Evolutionary conservation across 768 basidiomycete genomes (phyloP), one percentile per base, ranked within the genome.

Genomic region (Russula vinacea): DNA sequence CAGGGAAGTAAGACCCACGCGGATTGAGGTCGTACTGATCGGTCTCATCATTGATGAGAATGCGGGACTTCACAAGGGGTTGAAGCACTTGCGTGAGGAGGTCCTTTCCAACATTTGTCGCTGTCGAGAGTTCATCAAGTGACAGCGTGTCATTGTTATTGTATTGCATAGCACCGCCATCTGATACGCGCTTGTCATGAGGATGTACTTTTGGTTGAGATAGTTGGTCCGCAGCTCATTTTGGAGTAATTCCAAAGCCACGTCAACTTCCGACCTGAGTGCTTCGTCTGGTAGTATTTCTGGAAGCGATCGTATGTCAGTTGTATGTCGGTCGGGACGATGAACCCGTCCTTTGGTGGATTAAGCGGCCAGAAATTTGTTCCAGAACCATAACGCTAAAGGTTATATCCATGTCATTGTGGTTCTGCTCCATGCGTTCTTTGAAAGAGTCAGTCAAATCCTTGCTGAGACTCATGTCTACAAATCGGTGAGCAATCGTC

Each of bases 161-260:
- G 80, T 93, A 99, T 73, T 94, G 94, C 64, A 94, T 42, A 98
- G 80, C n/a, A 98, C 88, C 11, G 92, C 91, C 84, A 91, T 92
- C 76, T 99, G 97, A 76, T 90, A 98, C 10, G 94, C 85, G 70
- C 91, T 94, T 37, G 92, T 93, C 87, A 94, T 92, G 73, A 98
- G 78, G 70, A 96, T 94, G 78, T 98, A 98, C 76, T 94, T 97
- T 76, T 94, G 93, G 71, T 87, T 88, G 59, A 92, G 81, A 76
- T 97, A 94, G 72, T 90, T 94, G 67, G 95, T 95, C 61, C 89
- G 85, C 7, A 99, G 83, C 74, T 99, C 97, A 77, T 95, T 95
- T 96, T 96, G 60, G 88, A 94, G 74, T 95, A 92, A 72, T 98
- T 96, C 97, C 97, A 99, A 11, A 98, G 78, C 96, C 96, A 99